Conservation (phyloP, 129 eudicot species). For the carrot (Daucus carota) region DNA sequence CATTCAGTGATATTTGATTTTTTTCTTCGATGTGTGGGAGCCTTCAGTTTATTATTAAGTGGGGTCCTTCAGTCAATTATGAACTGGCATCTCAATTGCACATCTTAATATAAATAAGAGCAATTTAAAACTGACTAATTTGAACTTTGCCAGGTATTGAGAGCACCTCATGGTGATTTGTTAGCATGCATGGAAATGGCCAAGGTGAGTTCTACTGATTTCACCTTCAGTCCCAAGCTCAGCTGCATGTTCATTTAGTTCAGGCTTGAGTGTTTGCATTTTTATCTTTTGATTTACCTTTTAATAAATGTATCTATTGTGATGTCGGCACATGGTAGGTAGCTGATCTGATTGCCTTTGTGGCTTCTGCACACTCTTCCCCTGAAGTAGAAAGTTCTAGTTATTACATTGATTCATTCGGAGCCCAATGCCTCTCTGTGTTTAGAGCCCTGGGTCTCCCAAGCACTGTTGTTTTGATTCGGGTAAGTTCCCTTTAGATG, state of each 20-base stretch:
- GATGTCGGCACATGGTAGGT: conserved; percentile 31
- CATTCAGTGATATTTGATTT: background rate
- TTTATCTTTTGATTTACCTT: background rate
- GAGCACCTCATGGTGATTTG: conserved; percentile 95
- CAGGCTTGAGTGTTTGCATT: background rate
- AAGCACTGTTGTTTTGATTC: conserved; percentile 68
- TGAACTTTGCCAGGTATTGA: conserved; percentile 48
- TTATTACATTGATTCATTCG: conserved; percentile 62
- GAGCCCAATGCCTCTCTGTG: conserved; percentile 88
- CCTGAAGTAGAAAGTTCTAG: conserved; percentile 34
- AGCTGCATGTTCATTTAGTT: background rate
- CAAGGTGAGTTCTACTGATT: conserved; percentile 48
- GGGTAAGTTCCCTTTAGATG: conserved; percentile 38
- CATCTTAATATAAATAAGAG: background rate
- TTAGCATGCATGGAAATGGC: conserved; percentile 95
- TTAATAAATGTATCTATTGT: background rate
- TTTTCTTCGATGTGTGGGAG: background rate
- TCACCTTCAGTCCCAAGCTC: background rate
- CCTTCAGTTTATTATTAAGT: background rate
- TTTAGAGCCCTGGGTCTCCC: conserved; percentile 87
- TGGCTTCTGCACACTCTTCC: conserved; percentile 66
- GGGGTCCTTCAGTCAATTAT: background rate
- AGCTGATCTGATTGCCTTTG: conserved; percentile 94
- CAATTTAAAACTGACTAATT: background rate
- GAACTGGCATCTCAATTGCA: background rate